Evolutionary conservation across 1,139 yeast species (phyloP), one percentile per base, ranked within the genome.

Genomic region (Nakaseomyces nivariensis): DNA sequence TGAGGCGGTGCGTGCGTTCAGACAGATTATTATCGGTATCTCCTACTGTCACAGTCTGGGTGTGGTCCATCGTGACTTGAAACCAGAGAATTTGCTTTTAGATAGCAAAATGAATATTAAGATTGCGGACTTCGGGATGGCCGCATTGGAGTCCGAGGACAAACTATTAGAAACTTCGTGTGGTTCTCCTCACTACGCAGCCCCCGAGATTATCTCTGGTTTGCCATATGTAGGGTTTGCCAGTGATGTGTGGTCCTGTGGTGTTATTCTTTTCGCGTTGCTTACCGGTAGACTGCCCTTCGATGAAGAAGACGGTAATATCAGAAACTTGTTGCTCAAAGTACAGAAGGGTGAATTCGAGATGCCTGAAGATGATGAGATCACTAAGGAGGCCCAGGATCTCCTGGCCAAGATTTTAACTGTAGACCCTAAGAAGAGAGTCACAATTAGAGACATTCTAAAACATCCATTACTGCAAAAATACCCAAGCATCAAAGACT

Each of bases 111-210:
- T 84, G 56, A 89, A 87, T 66, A 89, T 92, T 67, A 92, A 92
- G 67, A 90, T 92, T 58, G 98, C 99, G 13, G 99, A 92, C 70
- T 92, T 92, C 67, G 99, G 99, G 40, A 94, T 92, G 98, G 98
- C 99, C n/a, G 98, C 98, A 2, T 72, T 92, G 46, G 98, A 92
- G 67, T 83, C 95, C 40, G 78, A 80, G 51, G 95, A 85, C 59
- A 79, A 85, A 60, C 71, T 92, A 63, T 74, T 94, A 51, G 97
- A 92, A 66, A 92, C 98, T 1, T 84, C 95, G 33, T 92, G 99
- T 70, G 99, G 99, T 1, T 88, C 97, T 7, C 47, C 47, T n/a
- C 47, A 45, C 26, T 45, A 45, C 17, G 47, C 37, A 1, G 47
- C 47, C 9, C 47, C 47, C 5, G 47, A 45, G 22, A 37, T 92